These are phyloP conservation scores for Durusdinium trenchii DNA, from an alignment of 73 alveolate genomes.

Conservation along the genomic window DNA sequence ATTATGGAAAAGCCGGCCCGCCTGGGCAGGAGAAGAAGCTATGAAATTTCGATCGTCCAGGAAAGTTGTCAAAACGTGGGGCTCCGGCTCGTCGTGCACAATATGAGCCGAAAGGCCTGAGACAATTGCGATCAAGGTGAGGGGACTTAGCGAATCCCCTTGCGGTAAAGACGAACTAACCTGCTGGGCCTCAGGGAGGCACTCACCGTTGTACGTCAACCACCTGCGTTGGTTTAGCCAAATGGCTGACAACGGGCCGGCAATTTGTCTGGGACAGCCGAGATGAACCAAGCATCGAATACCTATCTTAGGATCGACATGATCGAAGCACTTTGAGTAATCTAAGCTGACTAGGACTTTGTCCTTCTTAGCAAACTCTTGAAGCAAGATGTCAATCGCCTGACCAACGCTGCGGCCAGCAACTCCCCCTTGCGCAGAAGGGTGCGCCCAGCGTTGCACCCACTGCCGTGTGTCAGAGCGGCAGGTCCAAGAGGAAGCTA, in stretches of 20 bases:
- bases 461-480: background rate
- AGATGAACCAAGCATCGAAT: background rate
- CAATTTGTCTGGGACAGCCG: slow-evolving; percentile 17
- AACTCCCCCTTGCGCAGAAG: slow-evolving; percentile 13
- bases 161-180: background rate
- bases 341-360: slow-evolving; percentile 17
- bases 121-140: background rate
- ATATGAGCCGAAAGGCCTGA: background rate
- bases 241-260: background rate
- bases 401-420: background rate
- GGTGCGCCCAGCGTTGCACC: background rate
- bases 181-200: background rate
- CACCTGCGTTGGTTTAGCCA: slow-evolving; percentile 9
- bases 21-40: background rate
- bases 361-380: background rate
- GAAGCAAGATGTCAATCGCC: background rate
- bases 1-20: background rate
- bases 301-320: background rate
- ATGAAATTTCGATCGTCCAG: slow-evolving; percentile 34
- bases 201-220: slow-evolving; percentile 8
- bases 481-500: background rate
- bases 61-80: background rate
- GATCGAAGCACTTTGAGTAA: slow-evolving; percentile 5
- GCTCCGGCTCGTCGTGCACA: background rate
- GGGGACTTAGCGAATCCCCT: background rate